Evolutionary conservation across 495 filamentous ascomycete species (phyloP).

Genomic region (Patellaria atrata): DNA sequence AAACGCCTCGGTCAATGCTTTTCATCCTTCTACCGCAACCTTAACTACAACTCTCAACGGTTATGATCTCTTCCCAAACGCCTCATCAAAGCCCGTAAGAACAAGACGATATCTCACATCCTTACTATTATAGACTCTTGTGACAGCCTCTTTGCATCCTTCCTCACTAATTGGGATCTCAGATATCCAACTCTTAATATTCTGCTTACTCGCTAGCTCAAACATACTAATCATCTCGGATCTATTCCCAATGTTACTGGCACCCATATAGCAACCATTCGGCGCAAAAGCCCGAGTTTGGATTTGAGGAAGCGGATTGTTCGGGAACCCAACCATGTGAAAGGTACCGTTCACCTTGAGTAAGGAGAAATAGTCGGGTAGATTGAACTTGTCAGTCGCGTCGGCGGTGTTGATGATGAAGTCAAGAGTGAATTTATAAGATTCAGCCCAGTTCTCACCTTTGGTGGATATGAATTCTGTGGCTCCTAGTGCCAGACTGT

Average conservation of each 20-base stretch:
- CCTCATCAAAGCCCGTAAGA: slow-evolving; percentile 49
- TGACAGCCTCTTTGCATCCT: slow-evolving; percentile 52
- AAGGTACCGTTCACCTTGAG: slow-evolving; percentile 75
- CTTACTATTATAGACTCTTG: slow-evolving; percentile 51
- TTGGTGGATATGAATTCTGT: slow-evolving; percentile 29
- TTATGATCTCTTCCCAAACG: slow-evolving; percentile 33
- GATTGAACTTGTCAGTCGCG: slow-evolving; percentile 50
- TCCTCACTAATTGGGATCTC: slow-evolving; percentile 55
- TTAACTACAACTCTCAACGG: too few species aligned
- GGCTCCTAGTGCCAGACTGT: slow-evolving; percentile 29
- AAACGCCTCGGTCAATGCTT: too few species aligned
- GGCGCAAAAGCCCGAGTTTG: slow-evolving; percentile 60
- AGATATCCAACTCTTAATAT: slow-evolving; percentile 70
- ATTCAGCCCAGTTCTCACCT: slow-evolving; percentile 28
- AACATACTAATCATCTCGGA: slow-evolving; percentile 75
- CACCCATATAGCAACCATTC: slow-evolving; percentile 69
- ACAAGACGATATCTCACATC: slow-evolving; percentile 56
- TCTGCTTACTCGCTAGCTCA: slow-evolving; percentile 65
- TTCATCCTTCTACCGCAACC: too few species aligned
- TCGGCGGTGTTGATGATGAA: slow-evolving; percentile 62
- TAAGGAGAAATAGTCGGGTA: slow-evolving; percentile 57
- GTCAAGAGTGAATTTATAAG: slow-evolving; percentile 48
- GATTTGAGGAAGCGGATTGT: slow-evolving; percentile 58
- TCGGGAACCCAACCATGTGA: slow-evolving; percentile 72
- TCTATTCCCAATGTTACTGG: slow-evolving; percentile 67